phyloP scores from a whole-genome alignment of 441 rosid species.

The Populus hybrid region DNA sequence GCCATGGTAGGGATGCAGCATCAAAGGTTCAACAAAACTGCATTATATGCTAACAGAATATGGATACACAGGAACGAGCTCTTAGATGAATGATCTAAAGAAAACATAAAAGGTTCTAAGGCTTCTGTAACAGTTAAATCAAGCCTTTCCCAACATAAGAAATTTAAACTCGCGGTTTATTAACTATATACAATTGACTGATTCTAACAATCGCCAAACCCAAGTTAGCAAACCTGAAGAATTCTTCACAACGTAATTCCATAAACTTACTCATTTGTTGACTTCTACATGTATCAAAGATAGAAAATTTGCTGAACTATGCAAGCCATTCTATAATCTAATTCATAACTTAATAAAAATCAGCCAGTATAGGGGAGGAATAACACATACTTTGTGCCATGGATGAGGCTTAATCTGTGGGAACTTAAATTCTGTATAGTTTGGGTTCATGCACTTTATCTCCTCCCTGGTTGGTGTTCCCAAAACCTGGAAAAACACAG shows the following conservation, averaged over 20 bases:
- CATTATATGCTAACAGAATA: neutral
- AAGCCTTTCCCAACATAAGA: neutral
- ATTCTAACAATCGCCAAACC: neutral
- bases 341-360: neutral
- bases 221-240: neutral
- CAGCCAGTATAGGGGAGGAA: neutral
- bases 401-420: conserved; percentile 99
- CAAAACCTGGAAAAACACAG: conserved; percentile 56
- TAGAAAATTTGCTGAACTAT: neutral
- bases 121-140: neutral
- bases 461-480: conserved; percentile 99
- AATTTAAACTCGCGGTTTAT: too few species aligned
- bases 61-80: neutral
- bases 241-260: neutral
- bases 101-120: neutral
- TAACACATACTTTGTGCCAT: conserved; percentile 85
- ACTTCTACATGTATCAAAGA: neutral
- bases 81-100: neutral
- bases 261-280: neutral
- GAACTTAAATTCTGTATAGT: conserved; percentile 95
- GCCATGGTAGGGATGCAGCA: neutral
- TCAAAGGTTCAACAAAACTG: neutral
- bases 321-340: neutral
- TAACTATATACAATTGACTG: neutral
- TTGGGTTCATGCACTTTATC: conserved; percentile 99